phyloP scores from a whole-genome alignment of 2,329 filamentous ascomycete genomes.

The Hypoxylon sp. region DNA sequence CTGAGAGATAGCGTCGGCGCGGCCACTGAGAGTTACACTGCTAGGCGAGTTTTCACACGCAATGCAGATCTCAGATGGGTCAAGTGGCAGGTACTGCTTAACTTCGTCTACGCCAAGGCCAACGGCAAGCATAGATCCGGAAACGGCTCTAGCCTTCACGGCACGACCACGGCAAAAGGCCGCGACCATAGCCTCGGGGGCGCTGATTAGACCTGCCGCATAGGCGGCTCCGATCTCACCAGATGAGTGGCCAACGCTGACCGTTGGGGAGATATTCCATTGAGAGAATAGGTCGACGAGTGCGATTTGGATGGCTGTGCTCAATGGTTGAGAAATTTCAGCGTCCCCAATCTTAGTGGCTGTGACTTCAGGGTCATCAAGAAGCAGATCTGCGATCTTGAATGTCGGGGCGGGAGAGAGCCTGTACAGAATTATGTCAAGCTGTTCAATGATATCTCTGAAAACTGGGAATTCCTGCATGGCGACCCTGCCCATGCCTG shows the following conservation, averaged over 20 bases:
- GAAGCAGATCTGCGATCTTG: conserved; percentile 32
- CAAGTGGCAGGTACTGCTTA: conserved; percentile 34
- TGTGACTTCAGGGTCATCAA: conserved; percentile 12
- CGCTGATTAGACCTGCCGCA: conserved; percentile 49
- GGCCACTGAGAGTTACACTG: conserved; percentile 65
- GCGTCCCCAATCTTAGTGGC: conserved; percentile 40
- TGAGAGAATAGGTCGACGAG: conserved; percentile 59
- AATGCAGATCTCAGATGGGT: conserved; percentile 55
- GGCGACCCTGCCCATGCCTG: conserved; percentile 46
- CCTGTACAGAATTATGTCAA: conserved; percentile 35
- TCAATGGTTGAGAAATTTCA: conserved; percentile 55
- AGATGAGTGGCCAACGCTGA: conserved; percentile 58
- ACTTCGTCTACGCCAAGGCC: conserved; percentile 50
- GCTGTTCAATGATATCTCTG: conserved; percentile 27
- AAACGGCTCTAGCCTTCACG: conserved; percentile 11
- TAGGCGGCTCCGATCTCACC: conserved; percentile 64
- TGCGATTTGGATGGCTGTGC: conserved; percentile 62
- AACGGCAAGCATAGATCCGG: conserved; percentile 54
- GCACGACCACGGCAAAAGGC: conserved; percentile 48
- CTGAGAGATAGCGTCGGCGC: conserved; percentile 59
- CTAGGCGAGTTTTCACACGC: conserved; percentile 59
- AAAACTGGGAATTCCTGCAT: conserved; percentile 32
- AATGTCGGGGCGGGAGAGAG: conserved; percentile 27
- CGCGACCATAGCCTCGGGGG: conserved; percentile 48
- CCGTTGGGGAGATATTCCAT: conserved; percentile 54